These are phyloP conservation scores for Podila minutissima DNA, from an alignment of 192 early-diverging fungal species.

Conservation along the genomic window DNA sequence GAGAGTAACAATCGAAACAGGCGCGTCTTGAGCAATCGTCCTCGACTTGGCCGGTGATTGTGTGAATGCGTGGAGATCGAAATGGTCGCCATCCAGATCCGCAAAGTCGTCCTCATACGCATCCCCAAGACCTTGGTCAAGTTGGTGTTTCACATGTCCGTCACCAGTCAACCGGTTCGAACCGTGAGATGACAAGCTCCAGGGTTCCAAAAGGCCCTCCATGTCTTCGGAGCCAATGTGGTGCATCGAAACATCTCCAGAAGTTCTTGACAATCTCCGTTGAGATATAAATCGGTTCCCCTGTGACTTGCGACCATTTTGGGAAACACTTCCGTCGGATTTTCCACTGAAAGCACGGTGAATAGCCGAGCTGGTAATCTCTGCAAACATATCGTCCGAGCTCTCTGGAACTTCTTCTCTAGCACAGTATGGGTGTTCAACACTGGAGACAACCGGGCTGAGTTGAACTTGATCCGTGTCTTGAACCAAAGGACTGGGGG, in stretches of 20 bases:
- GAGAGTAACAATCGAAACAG: too few species aligned
- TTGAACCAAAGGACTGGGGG: too few species aligned
- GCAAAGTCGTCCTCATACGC: neutral
- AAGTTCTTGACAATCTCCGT: too few species aligned
- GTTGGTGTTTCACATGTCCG: neutral
- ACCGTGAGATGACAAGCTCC: neutral
- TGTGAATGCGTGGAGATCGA: neutral
- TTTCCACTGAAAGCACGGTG: neutral
- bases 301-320: neutral
- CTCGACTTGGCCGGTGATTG: neutral
- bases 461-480: too few species aligned
- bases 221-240: neutral
- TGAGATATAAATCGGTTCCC: too few species aligned
- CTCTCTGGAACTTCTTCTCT: constrained; percentile 18
- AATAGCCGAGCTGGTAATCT: constrained; percentile 11
- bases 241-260: too few species aligned
- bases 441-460: neutral
- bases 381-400: constrained; percentile 23
- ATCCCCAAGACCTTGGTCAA: neutral
- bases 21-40: too few species aligned
- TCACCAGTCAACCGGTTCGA: neutral
- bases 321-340: constrained; percentile 3
- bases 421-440: neutral
- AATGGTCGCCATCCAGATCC: neutral
- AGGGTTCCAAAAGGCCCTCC: neutral